Base-by-base conservation (phyloP, 352 stramenopile genomes). In the Phytophthora parvispora region DNA sequence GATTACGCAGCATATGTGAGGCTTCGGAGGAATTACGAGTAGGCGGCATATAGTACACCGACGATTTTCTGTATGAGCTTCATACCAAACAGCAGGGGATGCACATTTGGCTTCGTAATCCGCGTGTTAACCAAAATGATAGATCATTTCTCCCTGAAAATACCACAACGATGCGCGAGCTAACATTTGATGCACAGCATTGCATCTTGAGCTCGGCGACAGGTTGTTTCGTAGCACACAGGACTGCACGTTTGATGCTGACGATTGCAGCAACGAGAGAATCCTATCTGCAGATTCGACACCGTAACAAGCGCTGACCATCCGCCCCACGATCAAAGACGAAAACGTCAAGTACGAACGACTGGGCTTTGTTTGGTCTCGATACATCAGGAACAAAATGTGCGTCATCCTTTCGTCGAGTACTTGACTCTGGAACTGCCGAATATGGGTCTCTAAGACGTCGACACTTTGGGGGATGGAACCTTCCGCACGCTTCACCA, bases 221-320 rank as follows among this genome's bases (percentile, higher is more conserved):
- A 40, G 32, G 49, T 54, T 27, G 40, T 42, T 60, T 20, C 34
- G 34, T 60, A 54, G 63, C 54, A n/a, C n/a, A n/a, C 54, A 61
- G 31, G 36, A 64, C 47, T 65, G 48, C 16, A 65, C 49, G 38
- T 60, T 50, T 6, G 16, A 15, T 34, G 8, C 36, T 59, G 62
- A 22, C 48, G 54, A 50, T 48, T 40, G 9, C 32, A 40, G 32
- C 32, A 40, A 40, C 12, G 32, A 40, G 9, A 40, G 13, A 40
- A 40, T 40, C 18, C 32, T 40, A 18, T 40, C 32, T 2, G 32
- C 32, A 18, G 32, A 40, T 15, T 40, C 32, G 10, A 40, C 10
- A 6, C 3, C 18, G 32, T 40, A 40, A 10, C 18, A 15, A 40
- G 32, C 8, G 10, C 32, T 16, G 32, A 40, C 18, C 32, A 40